These are phyloP conservation scores for Candida silvatica DNA, from an alignment of 805 yeast genomes.

Conservation along the genomic window DNA sequence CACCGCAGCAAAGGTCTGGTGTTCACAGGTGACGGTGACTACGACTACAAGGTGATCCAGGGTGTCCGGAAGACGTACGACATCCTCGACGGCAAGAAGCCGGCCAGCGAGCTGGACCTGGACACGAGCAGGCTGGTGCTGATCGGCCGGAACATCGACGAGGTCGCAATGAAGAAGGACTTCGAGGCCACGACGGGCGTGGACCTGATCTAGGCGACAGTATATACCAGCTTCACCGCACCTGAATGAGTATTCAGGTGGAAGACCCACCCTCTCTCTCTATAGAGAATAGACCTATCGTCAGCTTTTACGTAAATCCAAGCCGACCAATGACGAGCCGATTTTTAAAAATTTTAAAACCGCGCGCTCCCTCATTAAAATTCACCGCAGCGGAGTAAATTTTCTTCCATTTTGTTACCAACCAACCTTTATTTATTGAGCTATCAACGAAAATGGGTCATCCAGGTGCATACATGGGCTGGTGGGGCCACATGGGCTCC, in stretches of 20 bases:
- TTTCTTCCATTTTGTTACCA: too few species aligned
- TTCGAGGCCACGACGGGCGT: constrained; percentile 8
- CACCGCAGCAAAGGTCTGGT: constrained; percentile 80
- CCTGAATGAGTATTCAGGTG: too few species aligned
- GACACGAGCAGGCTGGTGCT: constrained; percentile 18
- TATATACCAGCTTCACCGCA: too few species aligned
- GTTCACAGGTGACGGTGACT: constrained; percentile 23
- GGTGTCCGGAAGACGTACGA: constrained; percentile 94
- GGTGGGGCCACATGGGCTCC: constrained; percentile 92
- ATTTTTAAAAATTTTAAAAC: too few species aligned
- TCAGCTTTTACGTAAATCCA: too few species aligned
- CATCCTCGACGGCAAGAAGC: constrained; percentile 35
- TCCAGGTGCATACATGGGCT: constrained; percentile 93
- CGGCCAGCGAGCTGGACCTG: constrained; percentile 9
- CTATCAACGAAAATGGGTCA: too few species aligned
- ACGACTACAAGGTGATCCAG: constrained; percentile 56
- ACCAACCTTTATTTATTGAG: too few species aligned
- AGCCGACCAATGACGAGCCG: too few species aligned
- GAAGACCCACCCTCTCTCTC: too few species aligned
- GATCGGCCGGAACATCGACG: constrained; percentile 22
- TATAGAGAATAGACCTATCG: too few species aligned
- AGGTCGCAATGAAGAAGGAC: constrained; percentile 3
- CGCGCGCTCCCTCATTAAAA: too few species aligned
- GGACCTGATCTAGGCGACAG: too few species aligned
- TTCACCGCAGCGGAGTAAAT: neutral